Base-by-base conservation (phyloP, 1,284 basidiomycete genomes). In the Tetrapyrgos nigripes region DNA sequence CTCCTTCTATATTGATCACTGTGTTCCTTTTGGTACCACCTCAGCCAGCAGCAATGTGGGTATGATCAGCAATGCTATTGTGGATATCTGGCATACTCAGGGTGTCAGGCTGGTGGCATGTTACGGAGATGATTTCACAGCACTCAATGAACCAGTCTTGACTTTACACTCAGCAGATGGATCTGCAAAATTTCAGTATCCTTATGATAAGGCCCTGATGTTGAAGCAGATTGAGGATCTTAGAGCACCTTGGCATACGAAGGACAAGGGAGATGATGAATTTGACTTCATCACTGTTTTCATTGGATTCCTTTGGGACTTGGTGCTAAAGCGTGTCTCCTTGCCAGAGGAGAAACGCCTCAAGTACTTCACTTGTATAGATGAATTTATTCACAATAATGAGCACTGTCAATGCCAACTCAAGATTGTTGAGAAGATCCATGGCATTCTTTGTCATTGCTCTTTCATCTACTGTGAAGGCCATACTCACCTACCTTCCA, bases 61-160 rank as follows among this genome's bases (percentile, higher is more conserved):
- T 1, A 70, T 70, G 60, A 66, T 73, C n/a, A 66, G 65, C 10
- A 73, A 75, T 45, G 65, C 68, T 0, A 57, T 60, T 2, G 61
- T 73, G 3, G 69, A 71, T 33, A 70, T 77, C 8, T 66, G 73
- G 60, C 4, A 11, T 9, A 4, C 17, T 17, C 37, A n/a, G 14
- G 17, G 17, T 1, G 19, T 47, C 4, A 68, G 69, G 50, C 65
- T 66, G 1, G 52, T 67, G 4, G 24, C 58, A 3, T 73, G 73
- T 53, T 73, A 68, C 64, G 71, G 72, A 14, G 72, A 74, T 49
- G 72, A 73, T 53, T 57, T 67, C 26, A n/a, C 9, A 3, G n/a
- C 1, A 4, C 11, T 64, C 13, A 45, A 33, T 4, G 29, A 45
- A 43, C 60, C 73, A 24, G 53, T 14, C 35, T 23, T 14, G 19